phyloP scores from a whole-genome alignment of 495 filamentous ascomycete species.

The Alectoria sarmentosa region DNA sequence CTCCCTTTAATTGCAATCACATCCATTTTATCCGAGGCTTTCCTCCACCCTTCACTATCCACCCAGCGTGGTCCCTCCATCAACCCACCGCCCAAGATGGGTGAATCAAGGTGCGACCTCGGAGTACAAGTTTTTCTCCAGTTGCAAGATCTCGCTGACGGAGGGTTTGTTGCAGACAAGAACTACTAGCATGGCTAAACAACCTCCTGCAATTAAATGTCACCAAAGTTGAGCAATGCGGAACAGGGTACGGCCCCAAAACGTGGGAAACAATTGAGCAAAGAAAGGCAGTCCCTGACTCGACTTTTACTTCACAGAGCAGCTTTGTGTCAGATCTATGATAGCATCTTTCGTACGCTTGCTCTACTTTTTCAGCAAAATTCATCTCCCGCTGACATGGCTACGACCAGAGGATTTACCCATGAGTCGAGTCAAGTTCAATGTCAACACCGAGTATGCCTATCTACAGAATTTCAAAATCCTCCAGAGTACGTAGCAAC shows the following conservation, averaged over 20 bases:
- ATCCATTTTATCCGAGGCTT: too few relatives aligned
- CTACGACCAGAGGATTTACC: constrained; percentile 67
- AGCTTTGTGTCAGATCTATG: constrained; percentile 92
- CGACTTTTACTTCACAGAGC: constrained; percentile 51
- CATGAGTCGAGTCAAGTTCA: constrained; percentile 96
- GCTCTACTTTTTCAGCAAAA: not conserved
- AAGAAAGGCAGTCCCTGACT: constrained; percentile 8
- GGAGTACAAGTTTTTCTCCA: not conserved
- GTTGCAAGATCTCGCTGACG: not conserved
- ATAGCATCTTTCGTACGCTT: constrained; percentile 82
- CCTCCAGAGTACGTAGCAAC: constrained; percentile 67
- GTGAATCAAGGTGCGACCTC: constrained; percentile 46
- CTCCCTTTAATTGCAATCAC: not conserved
- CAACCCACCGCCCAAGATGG: constrained; percentile 42
- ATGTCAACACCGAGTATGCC: constrained; percentile 92
- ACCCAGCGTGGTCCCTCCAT: not conserved
- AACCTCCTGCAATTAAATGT: constrained; percentile 94
- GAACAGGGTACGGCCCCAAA: constrained; percentile 71
- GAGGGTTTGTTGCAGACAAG: constrained; percentile 60
- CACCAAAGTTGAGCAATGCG: constrained; percentile 98
- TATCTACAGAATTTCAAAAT: constrained; percentile 98
- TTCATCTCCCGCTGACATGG: not conserved
- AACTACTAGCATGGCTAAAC: constrained; percentile 95
- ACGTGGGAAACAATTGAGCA: constrained; percentile 13
- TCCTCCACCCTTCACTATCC: not conserved